These are phyloP conservation scores for Metarhizium robertsii DNA, from an alignment of 2,329 filamentous ascomycete genomes.

Conservation along the genomic window DNA sequence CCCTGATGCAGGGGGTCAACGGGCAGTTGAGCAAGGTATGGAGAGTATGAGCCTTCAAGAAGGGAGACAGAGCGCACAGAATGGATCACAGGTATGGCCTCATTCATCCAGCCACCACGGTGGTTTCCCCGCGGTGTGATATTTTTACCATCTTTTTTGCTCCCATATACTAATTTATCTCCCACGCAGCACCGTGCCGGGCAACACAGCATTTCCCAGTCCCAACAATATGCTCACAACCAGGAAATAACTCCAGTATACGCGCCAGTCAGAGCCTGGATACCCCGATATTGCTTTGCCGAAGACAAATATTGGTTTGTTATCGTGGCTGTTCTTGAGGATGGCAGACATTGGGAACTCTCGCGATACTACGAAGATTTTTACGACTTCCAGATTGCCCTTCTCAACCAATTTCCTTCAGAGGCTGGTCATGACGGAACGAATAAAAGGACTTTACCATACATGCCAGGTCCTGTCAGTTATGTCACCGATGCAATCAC, in stretches of 20 bases:
- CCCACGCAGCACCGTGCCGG: slow-evolving; percentile 14
- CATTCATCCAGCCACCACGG: neutral
- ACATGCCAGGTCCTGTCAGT: slow-evolving; percentile 96
- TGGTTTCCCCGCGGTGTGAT: neutral
- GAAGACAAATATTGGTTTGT: slow-evolving; percentile 99
- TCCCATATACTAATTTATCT: neutral
- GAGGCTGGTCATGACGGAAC: slow-evolving; percentile 77
- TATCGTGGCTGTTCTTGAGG: slow-evolving; percentile 82
- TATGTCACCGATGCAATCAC: slow-evolving; percentile 98
- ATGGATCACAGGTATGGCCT: slow-evolving; percentile 16
- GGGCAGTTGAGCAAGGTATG: slow-evolving; percentile 55
- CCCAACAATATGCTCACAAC: slow-evolving; percentile 25
- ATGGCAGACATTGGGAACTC: slow-evolving; percentile 85
- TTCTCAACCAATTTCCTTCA: slow-evolving; percentile 83
- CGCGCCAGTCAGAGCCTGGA: slow-evolving; percentile 72
- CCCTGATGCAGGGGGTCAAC: slow-evolving; percentile 27
- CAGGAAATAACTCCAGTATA: slow-evolving; percentile 48
- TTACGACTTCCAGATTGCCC: slow-evolving; percentile 95
- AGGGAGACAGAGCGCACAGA: slow-evolving; percentile 11
- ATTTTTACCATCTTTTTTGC: no score
- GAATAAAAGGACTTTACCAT: slow-evolving; percentile 69
- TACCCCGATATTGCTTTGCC: slow-evolving; percentile 88
- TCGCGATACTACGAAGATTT: slow-evolving; percentile 97
- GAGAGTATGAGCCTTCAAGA: slow-evolving; percentile 67
- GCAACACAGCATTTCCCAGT: slow-evolving; percentile 19